Percentiles rank a stretch among this genome's conserved stretches.
These are phyloP conservation scores for Solanum virginianum DNA, from an alignment of 257 asterid species.

Conservation along the genomic window DNA sequence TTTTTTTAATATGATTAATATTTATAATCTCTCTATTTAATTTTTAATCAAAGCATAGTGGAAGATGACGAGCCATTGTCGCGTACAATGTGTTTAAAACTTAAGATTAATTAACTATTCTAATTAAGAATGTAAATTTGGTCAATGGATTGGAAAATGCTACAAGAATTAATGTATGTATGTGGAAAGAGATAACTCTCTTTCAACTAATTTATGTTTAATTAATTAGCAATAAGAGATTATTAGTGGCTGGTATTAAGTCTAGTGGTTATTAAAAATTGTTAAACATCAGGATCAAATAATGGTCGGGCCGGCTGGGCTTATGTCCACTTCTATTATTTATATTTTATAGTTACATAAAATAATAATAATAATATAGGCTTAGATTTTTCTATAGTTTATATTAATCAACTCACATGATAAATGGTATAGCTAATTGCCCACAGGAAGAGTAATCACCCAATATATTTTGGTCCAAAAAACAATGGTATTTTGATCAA, in stretches of 20 bases:
- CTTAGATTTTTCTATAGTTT: neutral
- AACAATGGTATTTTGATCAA: too few relatives aligned
- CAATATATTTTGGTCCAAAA: neutral
- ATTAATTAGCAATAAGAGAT: neutral
- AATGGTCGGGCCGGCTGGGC: neutral
- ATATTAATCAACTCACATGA: neutral
- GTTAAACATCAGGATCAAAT: neutral
- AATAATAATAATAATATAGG: neutral
- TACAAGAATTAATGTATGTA: neutral
- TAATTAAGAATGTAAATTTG: neutral
- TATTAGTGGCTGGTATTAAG: neutral
- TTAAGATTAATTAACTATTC: neutral
- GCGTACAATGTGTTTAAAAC: neutral
- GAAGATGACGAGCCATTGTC: neutral
- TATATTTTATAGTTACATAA: neutral
- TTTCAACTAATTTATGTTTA: neutral
- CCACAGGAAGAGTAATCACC: neutral
- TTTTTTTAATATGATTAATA: neutral
- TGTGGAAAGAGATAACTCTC: neutral
- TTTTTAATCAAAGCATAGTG: neutral
- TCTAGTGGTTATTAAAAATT: neutral
- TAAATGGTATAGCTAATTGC: neutral
- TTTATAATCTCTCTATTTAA: neutral
- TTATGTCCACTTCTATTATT: neutral
- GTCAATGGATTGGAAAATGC: neutral